phyloP scores from a whole-genome alignment of 1,139 yeast genomes.

The Sporopachydermia cereana region DNA sequence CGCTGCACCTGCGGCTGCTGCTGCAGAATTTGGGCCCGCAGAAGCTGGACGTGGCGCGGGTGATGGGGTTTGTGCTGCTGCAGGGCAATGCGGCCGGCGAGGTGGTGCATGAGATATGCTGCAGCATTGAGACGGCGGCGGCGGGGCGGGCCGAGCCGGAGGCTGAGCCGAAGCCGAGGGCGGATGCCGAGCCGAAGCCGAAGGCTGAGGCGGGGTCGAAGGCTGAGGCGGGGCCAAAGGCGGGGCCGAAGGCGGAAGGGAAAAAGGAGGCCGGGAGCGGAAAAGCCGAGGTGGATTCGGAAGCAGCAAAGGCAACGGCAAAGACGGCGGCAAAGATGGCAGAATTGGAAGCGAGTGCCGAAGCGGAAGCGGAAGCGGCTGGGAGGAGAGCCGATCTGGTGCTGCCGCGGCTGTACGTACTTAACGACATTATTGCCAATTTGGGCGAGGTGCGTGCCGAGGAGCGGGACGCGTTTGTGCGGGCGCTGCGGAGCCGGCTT shows the following conservation, averaged over 20 bases:
- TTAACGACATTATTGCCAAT: background rate
- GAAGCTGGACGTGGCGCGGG: background rate
- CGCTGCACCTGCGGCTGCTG: background rate
- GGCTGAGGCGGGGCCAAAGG: background rate
- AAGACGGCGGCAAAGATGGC: background rate
- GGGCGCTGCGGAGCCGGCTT: constrained; percentile 34
- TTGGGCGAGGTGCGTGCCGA: background rate
- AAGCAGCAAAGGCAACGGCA: background rate
- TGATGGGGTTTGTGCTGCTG: background rate
- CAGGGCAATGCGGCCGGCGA: background rate
- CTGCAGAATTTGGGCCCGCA: background rate
- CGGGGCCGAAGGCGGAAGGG: background rate
- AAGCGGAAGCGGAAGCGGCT: background rate
- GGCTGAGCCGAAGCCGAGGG: background rate
- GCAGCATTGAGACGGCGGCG: background rate
- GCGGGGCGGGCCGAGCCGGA: background rate
- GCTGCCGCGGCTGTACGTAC: background rate
- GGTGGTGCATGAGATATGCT: background rate
- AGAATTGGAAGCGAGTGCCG: background rate
- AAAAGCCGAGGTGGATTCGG: background rate
- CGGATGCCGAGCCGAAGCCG: background rate
- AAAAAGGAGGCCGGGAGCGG: background rate
- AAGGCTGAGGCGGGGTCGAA: background rate
- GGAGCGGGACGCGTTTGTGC: background rate
- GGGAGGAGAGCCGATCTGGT: background rate